phyloP scores from a whole-genome alignment of 768 basidiomycete species.

The Lentinula edodes region DNA sequence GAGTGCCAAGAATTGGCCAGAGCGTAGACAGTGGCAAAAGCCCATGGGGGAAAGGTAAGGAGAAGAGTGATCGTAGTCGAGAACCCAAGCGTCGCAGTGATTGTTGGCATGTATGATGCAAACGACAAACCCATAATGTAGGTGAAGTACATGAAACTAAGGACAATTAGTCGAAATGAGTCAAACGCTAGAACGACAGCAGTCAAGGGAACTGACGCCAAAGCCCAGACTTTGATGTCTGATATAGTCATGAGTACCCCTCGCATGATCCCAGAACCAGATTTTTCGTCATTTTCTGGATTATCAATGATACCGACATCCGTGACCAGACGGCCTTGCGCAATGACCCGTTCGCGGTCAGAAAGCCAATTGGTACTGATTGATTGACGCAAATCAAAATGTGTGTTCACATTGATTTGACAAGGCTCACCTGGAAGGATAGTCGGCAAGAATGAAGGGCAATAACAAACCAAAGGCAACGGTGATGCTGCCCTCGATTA shows the following conservation, averaged over 20 bases:
- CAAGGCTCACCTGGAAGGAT: conserved; percentile 19
- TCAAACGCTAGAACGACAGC: conserved; percentile 16
- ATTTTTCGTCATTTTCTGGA: conserved; percentile 10
- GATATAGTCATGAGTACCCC: conserved; percentile 30
- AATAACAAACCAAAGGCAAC: conserved; percentile 25
- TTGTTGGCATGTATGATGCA: conserved; percentile 15
- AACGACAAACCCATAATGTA: conserved; percentile 14
- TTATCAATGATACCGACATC: conserved; percentile 19
- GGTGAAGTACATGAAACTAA: conserved; percentile 26
- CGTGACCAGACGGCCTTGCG: conserved; percentile 23
- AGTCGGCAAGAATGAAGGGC: conserved; percentile 31
- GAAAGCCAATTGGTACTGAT: conserved; percentile 22
- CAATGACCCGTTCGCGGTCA: conserved; percentile 22
- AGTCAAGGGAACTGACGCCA: conserved; percentile 18
- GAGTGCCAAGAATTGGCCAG: conserved; percentile 41
- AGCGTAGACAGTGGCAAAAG: conserved; percentile 23
- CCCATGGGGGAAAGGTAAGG: conserved; percentile 35
- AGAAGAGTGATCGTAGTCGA: conserved; percentile 32
- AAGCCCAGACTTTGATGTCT: conserved; percentile 37
- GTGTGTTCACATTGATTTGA: background rate
- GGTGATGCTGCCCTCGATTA: conserved; percentile 25
- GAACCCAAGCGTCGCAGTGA: conserved; percentile 29
- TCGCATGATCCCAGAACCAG: conserved; percentile 13
- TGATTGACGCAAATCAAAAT: background rate
- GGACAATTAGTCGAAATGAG: conserved; percentile 13